phyloP scores from a whole-genome alignment of 2,329 filamentous ascomycete species.

The Dactylellina parvicollis region DNA sequence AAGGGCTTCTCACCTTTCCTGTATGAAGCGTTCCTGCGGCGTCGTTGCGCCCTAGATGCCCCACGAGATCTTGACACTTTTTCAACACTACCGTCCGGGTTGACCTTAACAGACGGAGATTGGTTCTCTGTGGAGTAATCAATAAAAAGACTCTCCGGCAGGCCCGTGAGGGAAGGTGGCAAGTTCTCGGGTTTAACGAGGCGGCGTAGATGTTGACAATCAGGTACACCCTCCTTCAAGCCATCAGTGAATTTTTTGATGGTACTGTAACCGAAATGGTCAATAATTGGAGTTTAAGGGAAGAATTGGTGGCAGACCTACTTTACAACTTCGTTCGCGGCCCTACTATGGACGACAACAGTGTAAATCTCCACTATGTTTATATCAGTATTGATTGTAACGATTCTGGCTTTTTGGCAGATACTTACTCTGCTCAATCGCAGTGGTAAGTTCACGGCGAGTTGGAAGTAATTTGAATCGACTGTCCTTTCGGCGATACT shows the following conservation, averaged over 20 bases:
- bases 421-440: conserved; percentile 46
- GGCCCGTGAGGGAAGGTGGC: conserved; percentile 61
- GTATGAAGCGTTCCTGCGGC: conserved; percentile 46
- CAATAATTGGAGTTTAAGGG: conserved; percentile 16
- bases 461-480: conserved; percentile 41
- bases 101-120: conserved; percentile 50
- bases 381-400: background rate
- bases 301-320: conserved; percentile 63
- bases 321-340: conserved; percentile 77
- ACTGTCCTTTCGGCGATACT: conserved; percentile 39
- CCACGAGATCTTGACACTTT: conserved; percentile 59
- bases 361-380: conserved; percentile 72
- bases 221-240: conserved; percentile 59
- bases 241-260: conserved; percentile 50
- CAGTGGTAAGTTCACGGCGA: conserved; percentile 36
- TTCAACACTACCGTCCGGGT: conserved; percentile 61
- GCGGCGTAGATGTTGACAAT: conserved; percentile 66
- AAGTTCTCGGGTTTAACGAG: conserved; percentile 70
- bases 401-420: background rate
- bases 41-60: conserved; percentile 40
- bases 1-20: conserved; percentile 59
- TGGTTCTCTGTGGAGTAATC: conserved; percentile 54
- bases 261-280: conserved; percentile 19
- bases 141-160: conserved; percentile 59
- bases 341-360: conserved; percentile 76